Conservation (phyloP, 768 basidiomycete genomes). For the Lactarius sanguifluus region DNA sequence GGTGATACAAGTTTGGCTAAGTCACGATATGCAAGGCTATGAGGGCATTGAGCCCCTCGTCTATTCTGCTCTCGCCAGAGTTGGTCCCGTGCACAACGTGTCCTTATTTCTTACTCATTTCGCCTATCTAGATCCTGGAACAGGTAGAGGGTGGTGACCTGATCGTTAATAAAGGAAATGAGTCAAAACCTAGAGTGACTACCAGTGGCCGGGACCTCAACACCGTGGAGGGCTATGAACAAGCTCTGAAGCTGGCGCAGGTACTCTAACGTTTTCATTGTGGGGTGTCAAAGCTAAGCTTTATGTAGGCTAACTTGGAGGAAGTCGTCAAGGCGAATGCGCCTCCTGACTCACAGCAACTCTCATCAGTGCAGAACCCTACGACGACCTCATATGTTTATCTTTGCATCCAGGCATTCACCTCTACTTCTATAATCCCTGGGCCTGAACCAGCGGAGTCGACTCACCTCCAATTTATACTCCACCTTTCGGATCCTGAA, state of each 20-base stretch:
- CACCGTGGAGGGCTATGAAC: slow-evolving; percentile 78
- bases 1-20: slow-evolving; percentile 93
- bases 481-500: slow-evolving; percentile 70
- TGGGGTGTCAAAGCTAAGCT: neutral
- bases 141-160: slow-evolving; percentile 94
- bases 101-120: slow-evolving; percentile 1
- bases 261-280: slow-evolving; percentile 42
- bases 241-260: slow-evolving; percentile 83
- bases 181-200: slow-evolving; percentile 64
- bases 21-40: slow-evolving; percentile 96
- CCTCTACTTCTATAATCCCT: slow-evolving; percentile 53
- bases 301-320: slow-evolving; percentile 67
- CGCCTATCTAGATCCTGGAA: slow-evolving; percentile 68
- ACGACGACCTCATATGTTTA: slow-evolving; percentile 89
- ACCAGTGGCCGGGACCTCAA: slow-evolving; percentile 68
- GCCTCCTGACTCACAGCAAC: slow-evolving; percentile 35
- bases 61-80: slow-evolving; percentile 81
- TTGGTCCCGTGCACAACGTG: slow-evolving; percentile 39
- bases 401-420: slow-evolving; percentile 89
- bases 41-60: slow-evolving; percentile 94
- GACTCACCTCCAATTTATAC: slow-evolving; percentile 58
- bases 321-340: slow-evolving; percentile 69
- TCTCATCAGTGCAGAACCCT: slow-evolving; percentile 48
- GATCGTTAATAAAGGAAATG: slow-evolving; percentile 79
- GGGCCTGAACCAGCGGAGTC: slow-evolving; percentile 32